These are phyloP conservation scores for Paecilomyces niveus DNA, from an alignment of 2,329 filamentous ascomycete genomes.

Conservation along the genomic window DNA sequence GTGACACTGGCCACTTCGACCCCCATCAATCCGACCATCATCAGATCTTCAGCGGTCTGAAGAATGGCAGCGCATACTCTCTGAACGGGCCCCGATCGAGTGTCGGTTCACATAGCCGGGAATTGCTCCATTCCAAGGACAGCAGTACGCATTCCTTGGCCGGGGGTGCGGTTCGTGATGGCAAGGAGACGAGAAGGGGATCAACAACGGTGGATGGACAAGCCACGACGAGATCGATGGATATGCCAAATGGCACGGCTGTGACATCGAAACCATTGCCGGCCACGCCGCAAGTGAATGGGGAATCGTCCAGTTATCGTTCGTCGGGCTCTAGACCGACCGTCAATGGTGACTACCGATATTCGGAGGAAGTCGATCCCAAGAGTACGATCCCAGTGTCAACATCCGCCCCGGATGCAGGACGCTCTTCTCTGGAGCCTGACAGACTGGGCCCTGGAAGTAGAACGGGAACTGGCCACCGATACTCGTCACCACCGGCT, in stretches of 20 bases:
- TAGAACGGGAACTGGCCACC: slow-evolving; percentile 19
- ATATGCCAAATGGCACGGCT: slow-evolving; percentile 19
- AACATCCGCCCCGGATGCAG: slow-evolving; percentile 24
- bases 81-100: slow-evolving; percentile 51
- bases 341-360: slow-evolving; percentile 19
- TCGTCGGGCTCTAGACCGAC: slow-evolving; percentile 1
- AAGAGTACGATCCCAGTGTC: slow-evolving; percentile 24
- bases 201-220: slow-evolving; percentile 20
- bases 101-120: slow-evolving; percentile 36
- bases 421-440: slow-evolving; percentile 22
- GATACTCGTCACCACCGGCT: slow-evolving; percentile 41
- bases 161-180: slow-evolving; percentile 26
- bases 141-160: slow-evolving; percentile 44
- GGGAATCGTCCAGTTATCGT: slow-evolving; percentile 18
- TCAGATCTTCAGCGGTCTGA: slow-evolving; percentile 28
- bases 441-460: slow-evolving; percentile 21
- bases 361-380: slow-evolving; percentile 19
- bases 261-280: slow-evolving; percentile 9
- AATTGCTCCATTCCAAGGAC: slow-evolving; percentile 33
- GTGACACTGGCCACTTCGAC: slow-evolving; percentile 34
- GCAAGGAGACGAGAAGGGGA: slow-evolving; percentile 20
- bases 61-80: slow-evolving; percentile 53
- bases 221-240: slow-evolving; percentile 18
- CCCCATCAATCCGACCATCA: slow-evolving; percentile 28
- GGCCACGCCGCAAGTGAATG: slow-evolving; percentile 20